Evolutionary conservation across 768 basidiomycete genomes (phyloP), one percentile per base, ranked within the genome.

Genomic region (Dacryopinax primogenitus): DNA sequence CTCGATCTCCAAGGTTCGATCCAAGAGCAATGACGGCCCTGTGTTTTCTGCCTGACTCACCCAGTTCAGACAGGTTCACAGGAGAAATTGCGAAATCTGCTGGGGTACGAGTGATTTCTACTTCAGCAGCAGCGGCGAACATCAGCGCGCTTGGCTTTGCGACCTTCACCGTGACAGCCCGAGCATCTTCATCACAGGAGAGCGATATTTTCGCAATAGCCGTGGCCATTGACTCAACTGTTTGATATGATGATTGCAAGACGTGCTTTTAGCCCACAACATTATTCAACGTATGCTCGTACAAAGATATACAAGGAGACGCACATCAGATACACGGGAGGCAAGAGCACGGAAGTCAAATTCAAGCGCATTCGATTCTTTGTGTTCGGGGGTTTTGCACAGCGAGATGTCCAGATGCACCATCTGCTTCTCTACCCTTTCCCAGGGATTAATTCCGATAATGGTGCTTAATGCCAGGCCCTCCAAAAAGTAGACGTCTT

Each of bases 1-100:
- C 87, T 4, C 88, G 79, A 74, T 96, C 92, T 0, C 92, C 92
- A 0, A 97, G 79, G 71, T 98, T 98, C 2, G 92, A 88, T 0
- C 95, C 95, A 1, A 98, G 74, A 0, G 90, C 91, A 35, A 98
- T 80, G 9, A 85, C 85, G 1, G 80, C 87, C 1, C 68, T 76
- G 64, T 79, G 77, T 65, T 18, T 39, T 7, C 39, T 41, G 30
- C 13, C 16, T 2, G 23, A 21, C 4, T 28, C 11, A 26, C 26
- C 35, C 13, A 34, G 33, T 26, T 39, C 26, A 39, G 62, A 23
- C 16, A 41, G 37, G 23, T 26, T 26, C 3, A 39, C 21, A 47
- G 30, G 21, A 13, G 35, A 4, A 18, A 63, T 11, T 23, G 63
- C 63, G 62, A 69, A 73, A 58, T 70, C 70, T 1, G 64, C 26